Percentiles rank a stretch among this genome's conserved stretches.
phyloP scores from a whole-genome alignment of 768 basidiomycete genomes.

The Rhodotorula paludigena region DNA sequence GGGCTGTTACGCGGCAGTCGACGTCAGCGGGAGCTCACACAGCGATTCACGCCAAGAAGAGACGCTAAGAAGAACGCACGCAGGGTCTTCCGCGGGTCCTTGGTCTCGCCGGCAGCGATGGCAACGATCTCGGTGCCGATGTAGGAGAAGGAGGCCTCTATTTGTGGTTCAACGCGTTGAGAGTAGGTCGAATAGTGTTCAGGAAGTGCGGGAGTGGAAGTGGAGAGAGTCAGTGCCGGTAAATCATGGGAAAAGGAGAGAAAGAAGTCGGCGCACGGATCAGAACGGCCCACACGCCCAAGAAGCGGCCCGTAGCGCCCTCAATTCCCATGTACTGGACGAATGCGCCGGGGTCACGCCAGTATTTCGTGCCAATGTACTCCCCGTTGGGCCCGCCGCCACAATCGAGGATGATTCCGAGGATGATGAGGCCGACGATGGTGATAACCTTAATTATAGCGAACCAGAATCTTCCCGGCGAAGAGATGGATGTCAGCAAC shows the following conservation, averaged over 20 bases:
- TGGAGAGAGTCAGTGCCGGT: background rate
- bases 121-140: constrained; percentile 52
- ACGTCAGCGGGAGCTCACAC: no score
- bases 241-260: constrained; percentile 51
- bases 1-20: no score
- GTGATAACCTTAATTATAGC: constrained; percentile 46
- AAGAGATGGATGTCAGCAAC: no score
- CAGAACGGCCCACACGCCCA: constrained; percentile 60
- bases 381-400: constrained; percentile 50
- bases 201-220: constrained; percentile 41
- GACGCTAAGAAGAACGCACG: no score
- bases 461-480: no score
- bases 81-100: constrained; percentile 49
- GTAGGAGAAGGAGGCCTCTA: constrained; percentile 52
- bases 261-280: no score
- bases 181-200: background rate
- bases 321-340: constrained; percentile 42
- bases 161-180: background rate
- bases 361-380: constrained; percentile 62
- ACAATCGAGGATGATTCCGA: constrained; percentile 51
- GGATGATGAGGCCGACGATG: constrained; percentile 51
- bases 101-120: constrained; percentile 52
- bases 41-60: no score
- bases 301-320: constrained; percentile 72
- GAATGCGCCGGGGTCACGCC: constrained; percentile 48